phyloP scores from a whole-genome alignment of 2,329 filamentous ascomycete genomes.

The Trichoderma sp. region DNA sequence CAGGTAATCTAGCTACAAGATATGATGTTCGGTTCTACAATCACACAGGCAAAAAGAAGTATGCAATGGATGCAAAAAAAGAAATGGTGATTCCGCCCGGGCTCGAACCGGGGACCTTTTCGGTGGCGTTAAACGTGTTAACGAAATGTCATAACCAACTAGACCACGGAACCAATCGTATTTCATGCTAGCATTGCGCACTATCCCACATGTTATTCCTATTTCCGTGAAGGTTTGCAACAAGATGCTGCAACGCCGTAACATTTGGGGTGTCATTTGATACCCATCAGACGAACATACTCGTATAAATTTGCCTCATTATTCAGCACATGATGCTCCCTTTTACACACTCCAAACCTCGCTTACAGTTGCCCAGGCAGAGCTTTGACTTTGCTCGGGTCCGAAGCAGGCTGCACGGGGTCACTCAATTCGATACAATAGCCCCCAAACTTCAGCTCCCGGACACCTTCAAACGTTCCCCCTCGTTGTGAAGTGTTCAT shows the following conservation, averaged over 20 bases:
- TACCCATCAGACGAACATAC: background rate
- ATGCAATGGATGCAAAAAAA: background rate
- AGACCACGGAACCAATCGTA: slow-evolving; percentile 30
- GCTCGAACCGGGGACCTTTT: slow-evolving; percentile 35
- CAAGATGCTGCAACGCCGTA: background rate
- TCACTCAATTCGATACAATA: background rate
- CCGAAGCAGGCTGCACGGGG: background rate
- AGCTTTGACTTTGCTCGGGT: background rate
- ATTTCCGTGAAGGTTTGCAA: background rate
- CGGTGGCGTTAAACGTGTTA: slow-evolving; percentile 29
- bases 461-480: background rate
- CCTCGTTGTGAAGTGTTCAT: background rate
- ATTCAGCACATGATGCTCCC: background rate
- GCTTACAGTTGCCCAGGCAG: background rate
- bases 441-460: no score
- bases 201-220: background rate
- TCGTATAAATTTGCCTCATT: background rate
- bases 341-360: background rate
- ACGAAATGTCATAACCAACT: slow-evolving; percentile 34
- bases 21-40: background rate
- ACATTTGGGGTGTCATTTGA: background rate
- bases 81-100: slow-evolving; percentile 30
- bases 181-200: background rate
- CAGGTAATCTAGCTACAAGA: background rate
- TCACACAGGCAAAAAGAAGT: background rate